phyloP scores from a whole-genome alignment of 139 green algal species.

The Edaphochlamys debaryana region DNA sequence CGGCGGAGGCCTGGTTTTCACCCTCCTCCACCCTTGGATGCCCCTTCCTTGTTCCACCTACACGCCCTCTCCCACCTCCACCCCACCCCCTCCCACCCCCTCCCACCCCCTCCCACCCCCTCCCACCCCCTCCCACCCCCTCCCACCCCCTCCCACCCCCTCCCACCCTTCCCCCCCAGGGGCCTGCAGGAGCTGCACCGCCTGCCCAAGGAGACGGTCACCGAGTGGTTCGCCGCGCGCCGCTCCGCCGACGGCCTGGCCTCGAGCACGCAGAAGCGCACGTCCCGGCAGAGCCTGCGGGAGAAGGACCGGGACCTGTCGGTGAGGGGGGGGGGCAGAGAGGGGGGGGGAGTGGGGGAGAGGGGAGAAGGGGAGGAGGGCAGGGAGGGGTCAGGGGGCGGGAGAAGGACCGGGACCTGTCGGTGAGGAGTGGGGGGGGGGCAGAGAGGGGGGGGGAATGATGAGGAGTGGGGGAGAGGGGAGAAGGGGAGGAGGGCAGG shows the following conservation, averaged over 20 bases:
- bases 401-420: constrained; percentile 19
- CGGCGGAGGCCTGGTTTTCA: no score
- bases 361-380: no score
- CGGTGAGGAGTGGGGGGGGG: no score
- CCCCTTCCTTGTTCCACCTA: no score
- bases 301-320: constrained; percentile 17
- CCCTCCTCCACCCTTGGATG: no score
- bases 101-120: background rate
- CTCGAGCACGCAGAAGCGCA: constrained; percentile 46
- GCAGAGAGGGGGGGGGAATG: background rate
- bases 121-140: no score
- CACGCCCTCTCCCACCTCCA: background rate
- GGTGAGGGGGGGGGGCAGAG: no score
- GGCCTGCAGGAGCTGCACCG: constrained; percentile 59
- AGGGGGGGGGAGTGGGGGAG: background rate
- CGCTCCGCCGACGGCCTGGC: constrained; percentile 48
- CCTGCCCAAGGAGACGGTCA: constrained; percentile 31
- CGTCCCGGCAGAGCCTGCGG: background rate
- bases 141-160: no score
- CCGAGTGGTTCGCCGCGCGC: constrained; percentile 49
- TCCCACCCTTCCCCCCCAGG: background rate
- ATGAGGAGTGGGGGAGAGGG: background rate
- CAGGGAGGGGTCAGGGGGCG: no score
- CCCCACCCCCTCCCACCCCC: background rate
- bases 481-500: no score